Evolutionary conservation across 768 basidiomycete genomes (phyloP).

Genomic region (Grammothele lineata): DNA sequence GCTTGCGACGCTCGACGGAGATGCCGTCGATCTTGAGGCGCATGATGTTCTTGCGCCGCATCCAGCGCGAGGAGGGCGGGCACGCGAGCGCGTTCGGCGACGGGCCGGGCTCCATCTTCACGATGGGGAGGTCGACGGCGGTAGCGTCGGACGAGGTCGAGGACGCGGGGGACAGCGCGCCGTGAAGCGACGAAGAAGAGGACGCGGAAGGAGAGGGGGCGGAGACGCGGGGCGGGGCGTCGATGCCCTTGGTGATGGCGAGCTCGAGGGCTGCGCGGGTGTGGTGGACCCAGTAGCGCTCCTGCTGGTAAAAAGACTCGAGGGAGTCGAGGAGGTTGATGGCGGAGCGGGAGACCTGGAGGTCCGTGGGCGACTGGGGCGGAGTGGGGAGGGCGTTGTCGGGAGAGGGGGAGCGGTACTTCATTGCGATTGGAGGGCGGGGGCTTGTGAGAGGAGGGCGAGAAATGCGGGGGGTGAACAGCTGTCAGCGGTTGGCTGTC

Average conservation of each 20-base stretch:
- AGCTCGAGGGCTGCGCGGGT: conserved; percentile 58
- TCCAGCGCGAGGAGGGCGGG: conserved; percentile 38
- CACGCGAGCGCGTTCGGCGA: conserved; percentile 15
- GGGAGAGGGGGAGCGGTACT: conserved; percentile 19
- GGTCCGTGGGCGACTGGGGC: conserved; percentile 26
- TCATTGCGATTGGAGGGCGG: conserved; percentile 13
- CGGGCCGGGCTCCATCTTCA: conserved; percentile 30
- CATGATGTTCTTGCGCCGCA: conserved; percentile 56
- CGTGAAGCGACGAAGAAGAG: conserved; percentile 11
- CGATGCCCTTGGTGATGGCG: conserved; percentile 33
- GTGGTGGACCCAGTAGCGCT: conserved; percentile 68
- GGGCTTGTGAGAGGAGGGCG: conserved; percentile 17
- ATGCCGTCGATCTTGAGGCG: conserved; percentile 48
- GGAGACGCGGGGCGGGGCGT: conserved; percentile 20
- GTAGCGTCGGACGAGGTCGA: conserved; percentile 16
- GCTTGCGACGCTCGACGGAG: conserved; percentile 27
- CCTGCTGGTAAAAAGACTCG: conserved; percentile 62
- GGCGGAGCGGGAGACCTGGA: conserved; percentile 30
- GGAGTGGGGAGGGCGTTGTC: conserved; percentile 26
- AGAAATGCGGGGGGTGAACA: conserved; percentile 21
- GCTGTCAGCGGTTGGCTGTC: conserved; percentile 12
- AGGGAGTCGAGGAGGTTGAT: conserved; percentile 59
- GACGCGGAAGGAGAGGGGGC: conserved; percentile 15
- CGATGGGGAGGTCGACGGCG: conserved; percentile 16
- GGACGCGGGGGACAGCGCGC: conserved; percentile 17